Evolutionary conservation across 495 filamentous ascomycete species (phyloP).

Genomic region (Aspergillus ostianus): DNA sequence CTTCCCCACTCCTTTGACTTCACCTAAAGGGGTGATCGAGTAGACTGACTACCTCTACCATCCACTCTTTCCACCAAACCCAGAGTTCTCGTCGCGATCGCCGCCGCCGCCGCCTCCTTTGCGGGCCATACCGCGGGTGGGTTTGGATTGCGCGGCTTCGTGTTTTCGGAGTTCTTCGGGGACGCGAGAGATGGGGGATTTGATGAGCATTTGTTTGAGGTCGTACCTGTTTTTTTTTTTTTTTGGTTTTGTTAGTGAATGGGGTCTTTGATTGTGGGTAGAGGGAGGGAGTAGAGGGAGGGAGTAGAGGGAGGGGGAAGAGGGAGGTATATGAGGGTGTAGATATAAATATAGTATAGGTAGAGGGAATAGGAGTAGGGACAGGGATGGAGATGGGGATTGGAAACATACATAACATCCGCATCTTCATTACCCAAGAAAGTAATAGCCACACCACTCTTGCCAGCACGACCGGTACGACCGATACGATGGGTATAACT

Average conservation of each 20-base stretch:
- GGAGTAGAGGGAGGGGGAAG: not conserved
- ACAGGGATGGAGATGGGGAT: not conserved
- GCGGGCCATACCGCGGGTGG: slow-evolving; percentile 48
- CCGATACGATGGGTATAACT: slow-evolving; percentile 97
- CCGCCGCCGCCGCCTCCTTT: slow-evolving; percentile 42
- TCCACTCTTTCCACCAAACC: slow-evolving; percentile 60
- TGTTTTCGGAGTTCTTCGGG: slow-evolving; percentile 93
- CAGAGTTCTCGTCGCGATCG: slow-evolving; percentile 61
- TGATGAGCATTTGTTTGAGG: slow-evolving; percentile 92
- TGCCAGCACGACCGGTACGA: slow-evolving; percentile 95
- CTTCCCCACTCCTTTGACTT: too few species aligned
- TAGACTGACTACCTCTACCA: slow-evolving; percentile 29
- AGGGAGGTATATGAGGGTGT: too few species aligned
- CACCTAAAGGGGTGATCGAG: too few species aligned
- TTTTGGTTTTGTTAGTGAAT: slow-evolving; percentile 10
- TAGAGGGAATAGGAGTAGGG: not conserved
- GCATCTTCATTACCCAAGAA: slow-evolving; percentile 92
- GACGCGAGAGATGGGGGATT: slow-evolving; percentile 84
- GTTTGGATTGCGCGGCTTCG: slow-evolving; percentile 88
- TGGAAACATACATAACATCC: slow-evolving; percentile 76
- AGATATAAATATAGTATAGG: too few species aligned
- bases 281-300: not conserved
- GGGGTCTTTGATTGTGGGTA: not conserved
- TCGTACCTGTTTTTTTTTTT: slow-evolving; percentile 60
- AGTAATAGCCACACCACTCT: slow-evolving; percentile 95